Evolutionary conservation across 176 grass and related monocot species (phyloP).

Genomic region (Cocos nucifera): DNA sequence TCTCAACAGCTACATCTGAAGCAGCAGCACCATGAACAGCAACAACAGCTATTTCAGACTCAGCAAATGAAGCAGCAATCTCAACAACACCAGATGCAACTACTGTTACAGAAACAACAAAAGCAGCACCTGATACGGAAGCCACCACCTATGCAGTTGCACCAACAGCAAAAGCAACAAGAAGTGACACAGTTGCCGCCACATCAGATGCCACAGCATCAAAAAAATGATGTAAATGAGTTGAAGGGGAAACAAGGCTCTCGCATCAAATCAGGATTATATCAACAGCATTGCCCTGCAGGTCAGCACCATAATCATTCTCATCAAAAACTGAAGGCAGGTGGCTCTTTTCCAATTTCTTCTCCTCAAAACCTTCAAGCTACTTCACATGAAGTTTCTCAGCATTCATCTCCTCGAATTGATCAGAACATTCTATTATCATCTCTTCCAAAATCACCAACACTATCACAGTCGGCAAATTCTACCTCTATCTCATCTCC

Average conservation of each 20-base stretch:
- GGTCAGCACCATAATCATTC: not conserved
- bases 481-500: conserved; percentile 65
- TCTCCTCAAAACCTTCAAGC: conserved; percentile 33
- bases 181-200: conserved; percentile 1
- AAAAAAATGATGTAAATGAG: conserved; percentile 52
- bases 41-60: conserved; percentile 55
- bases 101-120: conserved; percentile 11
- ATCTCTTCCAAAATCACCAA: conserved; percentile 72
- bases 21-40: conserved; percentile 48
- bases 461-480: conserved; percentile 50
- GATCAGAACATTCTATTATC: conserved; percentile 68
- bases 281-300: conserved; percentile 45
- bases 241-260: conserved; percentile 62
- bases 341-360: not conserved
- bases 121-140: conserved; percentile 6
- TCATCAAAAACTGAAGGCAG: not conserved
- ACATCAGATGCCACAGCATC: conserved; percentile 25
- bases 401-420: conserved; percentile 68
- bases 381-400: conserved; percentile 82
- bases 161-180: conserved; percentile 15
- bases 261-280: conserved; percentile 64
- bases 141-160: conserved; percentile 21
- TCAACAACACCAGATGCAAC: conserved; percentile 4
- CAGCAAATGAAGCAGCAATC: conserved; percentile 7
- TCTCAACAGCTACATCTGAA: conserved; percentile 25